Base-by-base conservation (phyloP, 805 yeast genomes). In the Pichia scutulata region DNA sequence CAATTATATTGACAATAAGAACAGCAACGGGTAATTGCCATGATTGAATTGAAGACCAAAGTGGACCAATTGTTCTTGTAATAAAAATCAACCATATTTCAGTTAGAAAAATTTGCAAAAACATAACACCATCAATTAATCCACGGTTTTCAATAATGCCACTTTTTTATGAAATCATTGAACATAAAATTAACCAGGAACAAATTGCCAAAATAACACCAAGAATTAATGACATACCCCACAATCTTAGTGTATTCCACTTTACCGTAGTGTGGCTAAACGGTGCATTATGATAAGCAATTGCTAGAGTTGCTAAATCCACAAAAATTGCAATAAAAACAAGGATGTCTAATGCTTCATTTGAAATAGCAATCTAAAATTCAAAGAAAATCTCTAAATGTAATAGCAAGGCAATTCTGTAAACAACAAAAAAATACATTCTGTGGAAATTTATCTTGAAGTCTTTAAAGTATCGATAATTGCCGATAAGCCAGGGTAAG, bases 1-100 rank as follows among this genome's bases (percentile, higher is more conserved):
- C 95, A 64, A 89, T 74, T 77, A 89, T 73, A 74, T 89, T 97
- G 69, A 89, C 97, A 68, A 74, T 73, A 69, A 87, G 78, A 64
- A 89, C 96, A 65, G 97, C 97, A 77, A 95, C 95, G 64, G 93
- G 62, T 75, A 89, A 82, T 79, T 89, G 96, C 97, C 97, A 89
- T 46, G 97, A 89, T 77, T 97, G 97, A 53, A 78, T 66, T 44
- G 96, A 88, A 54, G 96, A 86, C 97, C 97, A 89, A 93, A 89
- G 89, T 68, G 97, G 96, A 78, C 97, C 97, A 71, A 81, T 85
- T 68, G 96, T 96, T 80, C 97, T 84, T 66, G 97, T 89, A 69
- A 89, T 78, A 86, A 89, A 89, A 78, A 89, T 89, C 74, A 89
- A 83, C 97, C 97, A 89, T 79, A 89, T 89, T 79, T 89, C 96